These are phyloP conservation scores for Linaria vulgaris DNA, from an alignment of 257 asterid species.

Conservation along the genomic window DNA sequence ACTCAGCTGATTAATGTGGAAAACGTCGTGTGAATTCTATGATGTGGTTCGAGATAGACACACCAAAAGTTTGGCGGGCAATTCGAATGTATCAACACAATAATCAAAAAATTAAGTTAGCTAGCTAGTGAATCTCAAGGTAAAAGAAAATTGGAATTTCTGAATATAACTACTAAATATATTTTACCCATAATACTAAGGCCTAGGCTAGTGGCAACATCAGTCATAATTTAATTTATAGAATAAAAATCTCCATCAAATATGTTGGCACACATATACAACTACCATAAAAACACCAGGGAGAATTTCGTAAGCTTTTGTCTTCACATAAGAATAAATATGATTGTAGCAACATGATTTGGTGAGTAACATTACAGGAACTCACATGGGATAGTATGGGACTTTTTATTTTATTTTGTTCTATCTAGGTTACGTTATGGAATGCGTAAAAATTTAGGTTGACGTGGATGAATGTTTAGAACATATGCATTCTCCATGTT, in stretches of 20 bases:
- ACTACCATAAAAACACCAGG: slow-evolving; percentile 24
- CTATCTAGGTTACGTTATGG: neutral
- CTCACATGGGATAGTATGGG: slow-evolving; percentile 41
- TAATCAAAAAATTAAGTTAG: too few species aligned
- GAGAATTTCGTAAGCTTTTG: slow-evolving; percentile 18
- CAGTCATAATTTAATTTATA: neutral
- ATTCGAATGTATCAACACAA: too few species aligned
- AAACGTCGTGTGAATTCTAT: too few species aligned
- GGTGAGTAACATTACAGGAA: slow-evolving; percentile 3
- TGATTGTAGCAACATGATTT: slow-evolving; percentile 1
- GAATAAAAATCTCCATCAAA: slow-evolving; percentile 17
- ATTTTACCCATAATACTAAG: neutral
- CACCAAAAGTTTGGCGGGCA: too few species aligned
- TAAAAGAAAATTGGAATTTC: neutral
- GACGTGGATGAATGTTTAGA: slow-evolving; percentile 29
- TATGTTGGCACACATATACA: slow-evolving; percentile 22
- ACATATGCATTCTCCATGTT: slow-evolving; percentile 40
- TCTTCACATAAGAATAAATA: slow-evolving; percentile 21
- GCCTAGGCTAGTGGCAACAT: neutral
- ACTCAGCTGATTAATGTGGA: too few species aligned
- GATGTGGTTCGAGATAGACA: too few species aligned
- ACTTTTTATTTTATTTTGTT: neutral
- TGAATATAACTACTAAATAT: neutral
- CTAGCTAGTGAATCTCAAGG: neutral
- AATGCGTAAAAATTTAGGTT: slow-evolving; percentile 19